phyloP scores from a whole-genome alignment of 2,329 filamentous ascomycete genomes.

The Fusarium globosum region DNA sequence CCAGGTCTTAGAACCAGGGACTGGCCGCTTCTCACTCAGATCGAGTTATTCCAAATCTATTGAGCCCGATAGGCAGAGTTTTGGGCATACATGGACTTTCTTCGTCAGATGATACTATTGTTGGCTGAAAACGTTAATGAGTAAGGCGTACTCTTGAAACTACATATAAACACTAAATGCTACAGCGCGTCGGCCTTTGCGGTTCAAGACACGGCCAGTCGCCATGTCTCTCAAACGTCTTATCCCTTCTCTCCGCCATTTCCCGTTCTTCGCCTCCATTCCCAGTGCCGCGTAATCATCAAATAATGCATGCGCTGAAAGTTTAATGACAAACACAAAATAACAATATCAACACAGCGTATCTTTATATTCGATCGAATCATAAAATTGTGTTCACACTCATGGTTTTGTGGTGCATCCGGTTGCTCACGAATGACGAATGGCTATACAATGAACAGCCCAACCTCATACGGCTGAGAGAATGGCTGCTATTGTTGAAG shows the following conservation, averaged over 20 bases:
- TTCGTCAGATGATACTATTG: background rate
- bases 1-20: background rate
- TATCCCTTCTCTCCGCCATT: slow-evolving; percentile 13
- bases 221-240: slow-evolving; percentile 15
- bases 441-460: background rate
- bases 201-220: background rate
- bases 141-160: background rate
- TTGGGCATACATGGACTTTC: too few relatives aligned
- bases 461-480: background rate
- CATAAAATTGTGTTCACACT: background rate
- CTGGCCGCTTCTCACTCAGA: background rate
- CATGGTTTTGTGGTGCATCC: background rate
- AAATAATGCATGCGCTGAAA: background rate
- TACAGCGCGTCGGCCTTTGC: background rate
- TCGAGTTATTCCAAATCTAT: background rate
- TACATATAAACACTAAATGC: background rate
- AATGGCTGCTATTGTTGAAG: background rate
- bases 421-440: background rate
- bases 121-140: background rate
- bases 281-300: slow-evolving; percentile 22
- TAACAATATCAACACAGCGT: background rate
- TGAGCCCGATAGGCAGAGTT: background rate
- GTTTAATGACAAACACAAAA: background rate
- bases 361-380: too few relatives aligned
- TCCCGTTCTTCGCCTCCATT: slow-evolving; percentile 19